Evolutionary conservation across 495 filamentous ascomycete genomes (phyloP), one percentile per base, ranked within the genome.

Genomic region (Penicillium manginii): DNA sequence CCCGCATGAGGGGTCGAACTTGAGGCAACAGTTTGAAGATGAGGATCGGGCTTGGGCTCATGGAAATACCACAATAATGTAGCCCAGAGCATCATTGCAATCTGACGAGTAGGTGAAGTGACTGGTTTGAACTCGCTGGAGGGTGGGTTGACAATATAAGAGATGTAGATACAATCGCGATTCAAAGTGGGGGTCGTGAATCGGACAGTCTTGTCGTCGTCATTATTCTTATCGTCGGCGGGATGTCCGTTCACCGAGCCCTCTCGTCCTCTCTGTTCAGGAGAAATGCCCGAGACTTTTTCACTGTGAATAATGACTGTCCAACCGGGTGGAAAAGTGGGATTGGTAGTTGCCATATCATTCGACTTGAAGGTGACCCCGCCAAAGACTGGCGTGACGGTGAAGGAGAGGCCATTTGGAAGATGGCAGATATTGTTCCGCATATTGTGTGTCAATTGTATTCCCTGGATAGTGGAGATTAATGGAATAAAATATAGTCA

Each of bases 51-150:
- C 42, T 77, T 66, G 0, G 74, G 71, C 64, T 83, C 75, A 58
- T 97, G 92, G 69, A 98, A 98, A 75, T 98, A 98, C 96, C 96
- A 98, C 73, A 88, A 96, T 32, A 98, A 75, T 1, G 91, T 92
- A 26, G 91, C 85, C 92, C 93, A 98, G 7, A 98, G 83, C 91
- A 97, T 93, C 90, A 96, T 90, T 56, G 93, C 93, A 56, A 96
- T 88, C 73, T 92, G 90, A 32, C 92, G 79, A 0, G 91, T 92
- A 1, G 90, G 91, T 47, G 91, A 96, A 23, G 73, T 84, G 11
- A 85, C 81, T 1, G 91, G 86, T 62, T 90, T 91, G 80, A 88
- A 96, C 47, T 96, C 91, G 63, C 69, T 83, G 63, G 78, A 89
- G 48, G 88, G 89, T 0, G 92, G 91, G 59, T 86, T 92, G 48